Conservation (phyloP, 2,329 filamentous ascomycete species). For the Periconia sp. region DNA sequence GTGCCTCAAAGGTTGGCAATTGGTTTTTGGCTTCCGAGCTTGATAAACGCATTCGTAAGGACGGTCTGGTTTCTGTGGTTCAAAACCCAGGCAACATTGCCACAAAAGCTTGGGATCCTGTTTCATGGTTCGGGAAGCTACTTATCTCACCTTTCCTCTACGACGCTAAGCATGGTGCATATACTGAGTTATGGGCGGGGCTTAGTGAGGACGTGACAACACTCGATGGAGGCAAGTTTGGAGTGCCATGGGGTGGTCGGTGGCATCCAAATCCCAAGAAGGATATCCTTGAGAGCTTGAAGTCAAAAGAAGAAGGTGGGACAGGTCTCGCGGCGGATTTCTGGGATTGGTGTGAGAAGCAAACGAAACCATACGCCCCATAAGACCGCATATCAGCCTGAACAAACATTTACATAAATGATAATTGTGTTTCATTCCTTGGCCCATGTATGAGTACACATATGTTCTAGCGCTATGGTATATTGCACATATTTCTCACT, state of each 20-base stretch:
- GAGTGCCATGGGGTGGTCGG: constrained; percentile 51
- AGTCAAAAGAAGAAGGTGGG: constrained; percentile 41
- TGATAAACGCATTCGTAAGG: constrained; percentile 6
- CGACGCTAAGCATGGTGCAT: constrained; percentile 11
- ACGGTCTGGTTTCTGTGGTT: constrained; percentile 12
- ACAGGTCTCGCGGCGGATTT: constrained; percentile 42
- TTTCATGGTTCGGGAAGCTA: neutral
- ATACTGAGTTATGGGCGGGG: constrained; percentile 14
- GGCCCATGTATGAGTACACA: no score
- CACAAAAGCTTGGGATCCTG: constrained; percentile 21
- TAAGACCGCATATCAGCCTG: neutral
- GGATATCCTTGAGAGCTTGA: constrained; percentile 23
- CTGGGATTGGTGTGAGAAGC: constrained; percentile 48
- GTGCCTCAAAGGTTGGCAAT: constrained; percentile 15
- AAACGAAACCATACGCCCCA: constrained; percentile 4
- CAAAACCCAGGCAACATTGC: constrained; percentile 42
- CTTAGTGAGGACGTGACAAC: constrained; percentile 6
- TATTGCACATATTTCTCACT: no score
- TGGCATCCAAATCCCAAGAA: constrained; percentile 8
- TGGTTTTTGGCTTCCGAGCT: constrained; percentile 15
- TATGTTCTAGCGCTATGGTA: no score
- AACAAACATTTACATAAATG: neutral
- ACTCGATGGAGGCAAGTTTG: constrained; percentile 34
- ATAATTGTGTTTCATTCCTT: no score
- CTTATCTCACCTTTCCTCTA: constrained; percentile 10